phyloP scores from a whole-genome alignment of 2,329 filamentous ascomycete species.

The Diaporthe citrichinensis region DNA sequence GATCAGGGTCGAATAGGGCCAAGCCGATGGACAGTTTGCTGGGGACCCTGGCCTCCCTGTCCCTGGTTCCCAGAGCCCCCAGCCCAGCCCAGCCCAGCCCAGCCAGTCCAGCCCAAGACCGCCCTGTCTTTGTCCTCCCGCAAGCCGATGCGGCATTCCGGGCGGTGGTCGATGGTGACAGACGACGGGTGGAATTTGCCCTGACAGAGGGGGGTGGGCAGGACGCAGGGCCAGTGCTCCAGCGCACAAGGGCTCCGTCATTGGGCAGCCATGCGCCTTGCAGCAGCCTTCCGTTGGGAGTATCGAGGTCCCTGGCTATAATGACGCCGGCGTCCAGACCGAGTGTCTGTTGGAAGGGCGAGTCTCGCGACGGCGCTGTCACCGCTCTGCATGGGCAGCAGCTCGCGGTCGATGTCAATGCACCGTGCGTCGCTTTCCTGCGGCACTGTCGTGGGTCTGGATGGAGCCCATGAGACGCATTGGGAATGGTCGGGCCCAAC shows the following conservation, averaged over 20 bases:
- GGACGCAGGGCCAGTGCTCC: slow-evolving; percentile 25
- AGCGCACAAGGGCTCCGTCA: slow-evolving; percentile 12
- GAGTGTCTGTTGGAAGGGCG: slow-evolving; percentile 19
- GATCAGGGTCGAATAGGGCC: slow-evolving; percentile 31
- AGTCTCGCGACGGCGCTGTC: slow-evolving; percentile 24
- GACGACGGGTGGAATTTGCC: slow-evolving; percentile 28
- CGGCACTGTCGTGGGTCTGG: slow-evolving; percentile 38
- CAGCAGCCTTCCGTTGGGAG: slow-evolving; percentile 38
- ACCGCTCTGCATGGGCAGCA: slow-evolving; percentile 24
- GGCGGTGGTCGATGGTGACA: slow-evolving; percentile 22
- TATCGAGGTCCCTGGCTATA: slow-evolving; percentile 36
- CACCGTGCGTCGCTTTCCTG: slow-evolving; percentile 32
- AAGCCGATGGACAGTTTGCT: slow-evolving; percentile 27
- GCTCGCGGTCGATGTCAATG: slow-evolving; percentile 30
- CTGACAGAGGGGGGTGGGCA: background rate
- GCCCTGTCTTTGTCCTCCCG: slow-evolving; percentile 19
- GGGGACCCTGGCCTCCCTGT: background rate
- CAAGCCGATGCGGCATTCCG: slow-evolving; percentile 36
- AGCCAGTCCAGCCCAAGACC: slow-evolving; percentile 3
- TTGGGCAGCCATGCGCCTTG: slow-evolving; percentile 38
- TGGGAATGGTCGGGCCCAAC: slow-evolving; percentile 21
- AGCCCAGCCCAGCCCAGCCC: slow-evolving; percentile 9
- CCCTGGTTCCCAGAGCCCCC: background rate
- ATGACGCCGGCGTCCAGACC: slow-evolving; percentile 15
- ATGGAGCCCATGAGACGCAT: slow-evolving; percentile 30